phyloP scores from a whole-genome alignment of 352 stramenopile species.

The Phytophthora boehmeriae region DNA sequence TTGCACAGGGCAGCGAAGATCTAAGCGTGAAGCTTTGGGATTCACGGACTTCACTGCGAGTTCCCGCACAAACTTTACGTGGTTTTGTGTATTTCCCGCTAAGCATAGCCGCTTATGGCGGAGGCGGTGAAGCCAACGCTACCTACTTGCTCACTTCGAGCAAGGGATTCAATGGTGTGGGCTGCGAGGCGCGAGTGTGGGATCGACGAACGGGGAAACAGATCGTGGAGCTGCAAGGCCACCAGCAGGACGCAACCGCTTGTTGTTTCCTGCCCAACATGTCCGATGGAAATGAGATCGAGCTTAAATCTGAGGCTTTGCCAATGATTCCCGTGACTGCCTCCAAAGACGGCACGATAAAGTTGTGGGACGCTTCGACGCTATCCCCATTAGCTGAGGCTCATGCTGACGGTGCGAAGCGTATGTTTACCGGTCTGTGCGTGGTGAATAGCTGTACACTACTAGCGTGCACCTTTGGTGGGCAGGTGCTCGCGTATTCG shows the following conservation, averaged over 20 bases:
- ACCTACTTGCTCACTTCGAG: constrained; percentile 81
- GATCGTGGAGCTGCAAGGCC: constrained; percentile 58
- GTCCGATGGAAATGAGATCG: constrained; percentile 10
- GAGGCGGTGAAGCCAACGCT: constrained; percentile 28
- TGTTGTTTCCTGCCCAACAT: constrained; percentile 64
- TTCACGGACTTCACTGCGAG: constrained; percentile 48
- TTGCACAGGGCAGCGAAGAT: constrained; percentile 85
- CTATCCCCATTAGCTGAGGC: constrained; percentile 45
- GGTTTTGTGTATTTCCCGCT: constrained; percentile 87
- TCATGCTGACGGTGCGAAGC: constrained; percentile 40
- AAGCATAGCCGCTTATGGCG: constrained; percentile 43
- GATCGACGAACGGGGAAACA: constrained; percentile 73
- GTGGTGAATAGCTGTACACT: constrained; percentile 36
- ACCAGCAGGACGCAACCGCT: constrained; percentile 76
- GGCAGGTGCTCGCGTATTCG: constrained; percentile 48
- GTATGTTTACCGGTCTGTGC: constrained; percentile 76
- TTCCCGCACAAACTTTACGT: constrained; percentile 55
- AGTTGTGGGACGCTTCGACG: constrained; percentile 61
- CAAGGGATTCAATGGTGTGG: constrained; percentile 87
- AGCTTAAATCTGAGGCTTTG: constrained; percentile 4
- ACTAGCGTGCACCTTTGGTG: constrained; percentile 65
- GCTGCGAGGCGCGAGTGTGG: constrained; percentile 79
- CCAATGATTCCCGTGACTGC: constrained; percentile 55
- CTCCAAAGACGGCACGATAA: constrained; percentile 83
- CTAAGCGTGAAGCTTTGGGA: constrained; percentile 86